Evolutionary conservation across 208 protist species (phyloP).

Genomic region (Acanthamoeba royreba): DNA sequence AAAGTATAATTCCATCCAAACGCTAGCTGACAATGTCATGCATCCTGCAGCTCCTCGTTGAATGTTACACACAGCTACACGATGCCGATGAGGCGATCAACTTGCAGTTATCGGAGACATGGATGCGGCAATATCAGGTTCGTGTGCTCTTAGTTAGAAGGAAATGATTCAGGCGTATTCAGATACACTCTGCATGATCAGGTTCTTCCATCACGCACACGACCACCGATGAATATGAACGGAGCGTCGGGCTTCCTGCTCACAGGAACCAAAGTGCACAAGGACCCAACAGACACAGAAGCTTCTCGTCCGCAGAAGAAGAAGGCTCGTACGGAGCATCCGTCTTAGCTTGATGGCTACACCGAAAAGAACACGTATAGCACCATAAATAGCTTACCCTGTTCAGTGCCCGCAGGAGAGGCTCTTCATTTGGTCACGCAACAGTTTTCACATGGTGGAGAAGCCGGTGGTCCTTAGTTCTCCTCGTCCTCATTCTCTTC

Average conservation of each 20-base stretch:
- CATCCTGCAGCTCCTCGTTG: slow-evolving; percentile 57
- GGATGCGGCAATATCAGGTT: slow-evolving; percentile 61
- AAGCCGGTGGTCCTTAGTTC: too few relatives aligned
- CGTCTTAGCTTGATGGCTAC: too few relatives aligned
- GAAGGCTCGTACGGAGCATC: neutral
- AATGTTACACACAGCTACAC: slow-evolving; percentile 7
- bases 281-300: neutral
- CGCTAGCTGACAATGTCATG: too few relatives aligned
- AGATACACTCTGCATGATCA: slow-evolving; percentile 29
- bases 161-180: neutral
- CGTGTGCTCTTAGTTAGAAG: neutral
- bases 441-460: too few relatives aligned
- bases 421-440: too few relatives aligned
- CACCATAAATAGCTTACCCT: too few relatives aligned
- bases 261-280: slow-evolving; percentile 55
- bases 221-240: slow-evolving; percentile 68
- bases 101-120: slow-evolving; percentile 57
- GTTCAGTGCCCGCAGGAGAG: too few relatives aligned
- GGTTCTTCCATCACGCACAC: slow-evolving; percentile 56
- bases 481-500: neutral
- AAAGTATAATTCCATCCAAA: neutral
- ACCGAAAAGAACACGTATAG: too few relatives aligned
- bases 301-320: neutral
- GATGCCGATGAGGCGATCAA: neutral
- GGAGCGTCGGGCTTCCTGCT: slow-evolving; percentile 59